These are phyloP conservation scores for Wickerhamomyces subpelliculosus DNA, from an alignment of 805 yeast genomes.

Conservation along the genomic window DNA sequence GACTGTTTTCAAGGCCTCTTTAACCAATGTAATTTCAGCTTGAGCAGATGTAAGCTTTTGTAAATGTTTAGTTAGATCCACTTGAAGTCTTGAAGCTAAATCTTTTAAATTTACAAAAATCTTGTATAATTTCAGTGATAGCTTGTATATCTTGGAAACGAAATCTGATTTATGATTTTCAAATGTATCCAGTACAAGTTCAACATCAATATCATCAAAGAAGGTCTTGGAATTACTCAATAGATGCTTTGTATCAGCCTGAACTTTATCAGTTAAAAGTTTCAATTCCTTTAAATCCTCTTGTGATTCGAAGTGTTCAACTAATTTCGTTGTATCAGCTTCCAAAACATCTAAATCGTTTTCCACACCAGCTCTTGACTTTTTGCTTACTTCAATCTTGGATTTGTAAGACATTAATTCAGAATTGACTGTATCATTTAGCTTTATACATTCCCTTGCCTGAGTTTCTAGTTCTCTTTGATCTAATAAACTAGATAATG, in stretches of 20 bases:
- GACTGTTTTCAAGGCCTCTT: slow-evolving; percentile 15
- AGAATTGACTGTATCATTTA: slow-evolving; percentile 14
- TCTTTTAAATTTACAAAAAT: slow-evolving; percentile 27
- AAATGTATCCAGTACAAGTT: slow-evolving; percentile 17
- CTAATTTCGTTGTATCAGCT: slow-evolving; percentile 28
- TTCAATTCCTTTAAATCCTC: slow-evolving; percentile 14
- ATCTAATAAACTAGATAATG: slow-evolving; percentile 11
- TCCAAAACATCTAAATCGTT: slow-evolving; percentile 34
- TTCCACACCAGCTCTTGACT: slow-evolving; percentile 30
- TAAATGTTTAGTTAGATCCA: slow-evolving; percentile 8
- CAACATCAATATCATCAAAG: slow-evolving; percentile 13
- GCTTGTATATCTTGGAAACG: slow-evolving; percentile 25
- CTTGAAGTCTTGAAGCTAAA: slow-evolving; percentile 23
- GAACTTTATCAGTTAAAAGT: slow-evolving; percentile 12
- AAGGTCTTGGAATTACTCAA: slow-evolving; percentile 7
- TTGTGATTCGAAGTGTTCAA: slow-evolving; percentile 13
- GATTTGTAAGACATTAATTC: slow-evolving; percentile 23
- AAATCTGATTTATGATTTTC: slow-evolving; percentile 19
- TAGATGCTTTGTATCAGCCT: slow-evolving; percentile 17
- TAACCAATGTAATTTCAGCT: slow-evolving; percentile 13
- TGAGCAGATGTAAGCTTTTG: slow-evolving; percentile 13
- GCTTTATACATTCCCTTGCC: slow-evolving; percentile 18
- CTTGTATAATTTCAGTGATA: slow-evolving; percentile 29
- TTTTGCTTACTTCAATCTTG: slow-evolving; percentile 30
- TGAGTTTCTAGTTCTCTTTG: slow-evolving; percentile 20